Evolutionary conservation across 1,284 basidiomycete genomes (phyloP).

Genomic region (Calocybe gambosa): DNA sequence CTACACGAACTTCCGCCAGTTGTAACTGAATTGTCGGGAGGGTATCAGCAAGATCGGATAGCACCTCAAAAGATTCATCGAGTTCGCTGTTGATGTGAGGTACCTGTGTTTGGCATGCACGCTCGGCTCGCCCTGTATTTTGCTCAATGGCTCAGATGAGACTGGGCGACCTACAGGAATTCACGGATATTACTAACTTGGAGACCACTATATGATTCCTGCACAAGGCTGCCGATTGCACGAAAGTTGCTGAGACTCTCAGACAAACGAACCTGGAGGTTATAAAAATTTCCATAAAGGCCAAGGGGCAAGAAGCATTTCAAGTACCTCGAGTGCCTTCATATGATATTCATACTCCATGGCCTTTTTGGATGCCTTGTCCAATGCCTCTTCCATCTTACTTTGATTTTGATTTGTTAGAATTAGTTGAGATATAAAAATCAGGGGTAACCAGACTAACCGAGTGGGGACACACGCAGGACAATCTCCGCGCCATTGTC

Average conservation of each 20-base stretch:
- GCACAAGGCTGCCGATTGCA: conserved; percentile 60
- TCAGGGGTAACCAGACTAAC: conserved; percentile 18
- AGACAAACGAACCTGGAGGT: conserved; percentile 48
- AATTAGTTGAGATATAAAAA: conserved; percentile 2
- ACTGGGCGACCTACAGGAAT: background rate
- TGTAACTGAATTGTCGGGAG: conserved; percentile 57
- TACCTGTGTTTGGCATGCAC: conserved; percentile 49
- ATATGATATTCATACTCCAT: conserved; percentile 55
- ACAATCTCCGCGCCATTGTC: conserved; percentile 5
- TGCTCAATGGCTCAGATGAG: conserved; percentile 31
- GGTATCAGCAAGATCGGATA: conserved; percentile 43
- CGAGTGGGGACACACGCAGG: conserved; percentile 21
- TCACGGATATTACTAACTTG: conserved; percentile 36
- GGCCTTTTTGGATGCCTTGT: conserved; percentile 44
- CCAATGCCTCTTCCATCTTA: conserved; percentile 40
- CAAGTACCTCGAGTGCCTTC: conserved; percentile 59
- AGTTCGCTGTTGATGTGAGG: conserved; percentile 55
- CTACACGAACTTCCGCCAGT: conserved; percentile 48
- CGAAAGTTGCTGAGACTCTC: conserved; percentile 67
- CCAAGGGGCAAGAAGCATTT: conserved; percentile 2
- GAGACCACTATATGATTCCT: conserved; percentile 51
- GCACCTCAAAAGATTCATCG: conserved; percentile 45
- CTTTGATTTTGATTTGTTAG: conserved; percentile 20
- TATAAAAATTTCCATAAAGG: conserved; percentile 2
- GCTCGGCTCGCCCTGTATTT: conserved; percentile 49